Evolutionary conservation across 2,329 filamentous ascomycete genomes (phyloP).

Genomic region (Fusarium hainanense): DNA sequence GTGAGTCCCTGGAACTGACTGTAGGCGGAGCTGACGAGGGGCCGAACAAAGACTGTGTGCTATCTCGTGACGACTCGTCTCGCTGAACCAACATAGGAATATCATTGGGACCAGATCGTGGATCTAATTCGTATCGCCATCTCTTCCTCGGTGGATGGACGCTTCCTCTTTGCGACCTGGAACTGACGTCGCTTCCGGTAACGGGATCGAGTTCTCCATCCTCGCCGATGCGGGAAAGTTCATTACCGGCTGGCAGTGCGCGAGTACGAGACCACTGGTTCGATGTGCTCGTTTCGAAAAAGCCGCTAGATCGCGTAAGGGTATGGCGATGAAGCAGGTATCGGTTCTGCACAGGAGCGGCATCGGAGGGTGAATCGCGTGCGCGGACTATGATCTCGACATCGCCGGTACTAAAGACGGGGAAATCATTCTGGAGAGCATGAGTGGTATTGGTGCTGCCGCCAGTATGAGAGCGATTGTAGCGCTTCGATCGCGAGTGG

Average conservation of each 20-base stretch:
- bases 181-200: slow-evolving; percentile 40
- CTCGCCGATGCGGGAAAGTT: slow-evolving; percentile 67
- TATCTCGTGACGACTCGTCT: slow-evolving; percentile 57
- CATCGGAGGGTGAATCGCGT: slow-evolving; percentile 50
- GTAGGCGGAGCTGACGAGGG: slow-evolving; percentile 36
- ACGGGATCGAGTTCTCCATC: slow-evolving; percentile 45
- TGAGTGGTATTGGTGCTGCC: slow-evolving; percentile 74
- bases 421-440: slow-evolving; percentile 88
- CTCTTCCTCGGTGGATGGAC: slow-evolving; percentile 57
- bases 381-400: slow-evolving; percentile 86
- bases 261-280: slow-evolving; percentile 72
- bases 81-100: slow-evolving; percentile 90
- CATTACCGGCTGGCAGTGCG: slow-evolving; percentile 50
- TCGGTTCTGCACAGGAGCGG: slow-evolving; percentile 68
- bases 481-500: slow-evolving; percentile 71
- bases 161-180: slow-evolving; percentile 25
- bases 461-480: slow-evolving; percentile 84
- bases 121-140: slow-evolving; percentile 92
- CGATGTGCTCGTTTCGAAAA: slow-evolving; percentile 88
- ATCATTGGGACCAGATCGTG: slow-evolving; percentile 76
- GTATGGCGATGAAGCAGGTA: slow-evolving; percentile 92
- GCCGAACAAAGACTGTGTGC: slow-evolving; percentile 50
- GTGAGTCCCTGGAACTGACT: slow-evolving; percentile 58
- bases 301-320: slow-evolving; percentile 88
- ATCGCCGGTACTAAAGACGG: slow-evolving; percentile 91